Base-by-base conservation (phyloP, 768 basidiomycete genomes). In the Suillus fuscotomentosus region DNA sequence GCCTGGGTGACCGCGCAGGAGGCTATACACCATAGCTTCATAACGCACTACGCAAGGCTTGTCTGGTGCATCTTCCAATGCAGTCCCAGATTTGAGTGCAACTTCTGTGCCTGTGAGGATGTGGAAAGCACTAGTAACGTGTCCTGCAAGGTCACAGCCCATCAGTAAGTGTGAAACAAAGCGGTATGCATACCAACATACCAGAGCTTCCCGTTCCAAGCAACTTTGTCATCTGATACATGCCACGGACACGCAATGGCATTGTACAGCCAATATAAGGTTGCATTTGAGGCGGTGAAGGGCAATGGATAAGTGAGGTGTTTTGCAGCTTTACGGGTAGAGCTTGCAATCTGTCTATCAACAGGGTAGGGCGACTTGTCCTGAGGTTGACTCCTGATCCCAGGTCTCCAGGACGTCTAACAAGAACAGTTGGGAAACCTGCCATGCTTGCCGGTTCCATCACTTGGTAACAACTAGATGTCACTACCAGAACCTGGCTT, bases 21-120 rank as follows among this genome's bases (percentile, higher is more conserved):
- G 60, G 17, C 60, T 39, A 48, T 73, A 71, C 3, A 73, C 60
- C 31, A n/a, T 22, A 10, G 64, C 61, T 61, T 73, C 72, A 43
- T 60, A 60, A 34, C 42, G 60, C 7, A 47, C 5, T 70, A 65
- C 22, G 39, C 15, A 50, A 69, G 22, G 60, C 20, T 20, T 31
- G 60, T 38, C 22, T 27, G 38, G 24, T 31, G n/a, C 54, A 9
- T 20, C 45, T 8, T 41, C 24, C 3, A 10, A 31, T 24, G 45
- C 11, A 48, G n/a, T 27, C 31, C 63, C 61, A 4, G 62, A 10
- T 56, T 72, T 72, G 45, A 69, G 27, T 9, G 66, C 70, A 4
- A 71, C 68, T 24, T 60, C 51, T 3, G n/a, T 17, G 13, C 65
- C 65, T 2, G 68, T 65, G 27, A 64, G 36, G 8, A 71, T 22